These are phyloP conservation scores for Phytophthora chlamydospora DNA, from an alignment of 352 stramenopile species.

Conservation along the genomic window DNA sequence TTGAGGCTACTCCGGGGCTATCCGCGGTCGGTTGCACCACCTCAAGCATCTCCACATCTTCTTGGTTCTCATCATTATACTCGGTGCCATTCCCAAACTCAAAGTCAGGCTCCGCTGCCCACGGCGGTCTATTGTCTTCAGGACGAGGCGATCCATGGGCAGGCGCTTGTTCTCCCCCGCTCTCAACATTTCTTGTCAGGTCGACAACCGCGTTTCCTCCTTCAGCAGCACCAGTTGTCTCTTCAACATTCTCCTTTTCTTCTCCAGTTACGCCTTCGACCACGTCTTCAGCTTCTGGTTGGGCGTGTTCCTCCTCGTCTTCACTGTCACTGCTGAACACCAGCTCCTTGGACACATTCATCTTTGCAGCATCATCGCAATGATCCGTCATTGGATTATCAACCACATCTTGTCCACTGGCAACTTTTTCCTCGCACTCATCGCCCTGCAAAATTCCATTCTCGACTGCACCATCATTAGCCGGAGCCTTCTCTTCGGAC, in stretches of 20 bases:
- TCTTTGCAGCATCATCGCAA: constrained; percentile 37
- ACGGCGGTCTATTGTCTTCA: constrained; percentile 12
- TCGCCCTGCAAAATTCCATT: constrained; percentile 4
- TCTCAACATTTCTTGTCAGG: not conserved
- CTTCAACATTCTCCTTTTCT: constrained; percentile 23
- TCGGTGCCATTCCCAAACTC: constrained; percentile 28
- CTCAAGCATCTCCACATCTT: constrained; percentile 29
- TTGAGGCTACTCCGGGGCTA: not conserved
- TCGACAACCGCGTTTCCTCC: constrained; percentile 8
- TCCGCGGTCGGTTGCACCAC: constrained; percentile 7
- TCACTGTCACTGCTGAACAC: constrained; percentile 52
- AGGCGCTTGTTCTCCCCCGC: not conserved
- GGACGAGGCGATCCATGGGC: not conserved
- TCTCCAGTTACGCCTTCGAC: constrained; percentile 1
- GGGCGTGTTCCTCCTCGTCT: constrained; percentile 18
- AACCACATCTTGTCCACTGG: constrained; percentile 12
- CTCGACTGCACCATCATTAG: constrained; percentile 2
- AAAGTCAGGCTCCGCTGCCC: constrained; percentile 27
- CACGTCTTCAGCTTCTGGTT: no score
- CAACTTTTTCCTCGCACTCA: constrained; percentile 6
- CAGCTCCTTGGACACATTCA: constrained; percentile 46
- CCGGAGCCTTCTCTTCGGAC: constrained; percentile 10
- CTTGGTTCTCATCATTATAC: constrained; percentile 6
- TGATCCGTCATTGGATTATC: constrained; percentile 16
- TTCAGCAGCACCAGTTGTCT: not conserved